Conservation (phyloP, 1,284 basidiomycete species). For the Laetiporus sulphureus region DNA sequence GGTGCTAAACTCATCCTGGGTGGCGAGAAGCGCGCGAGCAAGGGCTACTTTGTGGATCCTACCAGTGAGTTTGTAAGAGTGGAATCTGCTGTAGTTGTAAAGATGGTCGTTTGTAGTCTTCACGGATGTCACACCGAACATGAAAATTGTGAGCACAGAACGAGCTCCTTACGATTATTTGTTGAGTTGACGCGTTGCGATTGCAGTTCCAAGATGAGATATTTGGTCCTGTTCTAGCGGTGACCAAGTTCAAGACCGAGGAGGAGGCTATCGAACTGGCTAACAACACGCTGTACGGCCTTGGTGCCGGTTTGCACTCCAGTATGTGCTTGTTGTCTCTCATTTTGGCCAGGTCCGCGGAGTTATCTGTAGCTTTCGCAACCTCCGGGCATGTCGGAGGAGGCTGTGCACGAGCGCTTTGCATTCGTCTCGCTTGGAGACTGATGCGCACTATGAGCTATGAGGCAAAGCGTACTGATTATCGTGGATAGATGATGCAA, state of each 20-base stretch:
- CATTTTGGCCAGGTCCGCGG: not conserved
- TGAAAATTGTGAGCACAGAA: slow-evolving; percentile 79
- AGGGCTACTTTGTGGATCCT: slow-evolving; percentile 73
- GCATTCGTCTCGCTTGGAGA: no score
- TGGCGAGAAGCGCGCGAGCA: slow-evolving; percentile 62
- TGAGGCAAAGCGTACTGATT: not conserved
- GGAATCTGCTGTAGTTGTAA: not conserved
- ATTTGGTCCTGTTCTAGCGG: slow-evolving; percentile 78
- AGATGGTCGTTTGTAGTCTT: slow-evolving; percentile 46
- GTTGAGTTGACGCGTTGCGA: not conserved
- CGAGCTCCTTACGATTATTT: no score
- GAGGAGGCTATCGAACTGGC: slow-evolving; percentile 75
- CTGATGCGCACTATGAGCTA: no score
- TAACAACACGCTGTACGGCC: slow-evolving; percentile 81
- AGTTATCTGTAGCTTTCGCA: no score
- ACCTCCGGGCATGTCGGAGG: no score
- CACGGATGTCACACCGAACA: slow-evolving; percentile 60
- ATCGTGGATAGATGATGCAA: slow-evolving; percentile 74
- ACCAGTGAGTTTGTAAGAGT: slow-evolving; percentile 46
- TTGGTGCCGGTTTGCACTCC: slow-evolving; percentile 86
- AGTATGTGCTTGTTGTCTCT: slow-evolving; percentile 35
- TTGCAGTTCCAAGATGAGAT: slow-evolving; percentile 76
- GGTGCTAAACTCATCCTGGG: slow-evolving; percentile 81
- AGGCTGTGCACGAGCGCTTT: no score
- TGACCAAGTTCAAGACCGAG: slow-evolving; percentile 76